Percentiles rank a stretch among this genome's conserved stretches.
Conservation (phyloP, 331 rosid genomes). For the Cydonia oblonga region DNA sequence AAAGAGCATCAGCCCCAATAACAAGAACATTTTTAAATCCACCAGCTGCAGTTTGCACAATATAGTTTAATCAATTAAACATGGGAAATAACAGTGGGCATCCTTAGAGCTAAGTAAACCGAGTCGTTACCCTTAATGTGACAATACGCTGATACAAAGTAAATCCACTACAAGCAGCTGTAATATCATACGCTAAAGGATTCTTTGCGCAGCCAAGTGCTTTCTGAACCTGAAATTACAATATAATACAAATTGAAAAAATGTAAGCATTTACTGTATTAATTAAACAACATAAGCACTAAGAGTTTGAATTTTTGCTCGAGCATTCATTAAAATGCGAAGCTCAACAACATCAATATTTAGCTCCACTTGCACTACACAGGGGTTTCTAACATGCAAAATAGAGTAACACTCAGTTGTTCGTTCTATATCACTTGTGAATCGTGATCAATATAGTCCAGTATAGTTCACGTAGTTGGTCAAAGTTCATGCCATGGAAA, state of each 20-base stretch:
- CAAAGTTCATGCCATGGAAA: not conserved
- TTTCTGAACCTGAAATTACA: conserved; percentile 59
- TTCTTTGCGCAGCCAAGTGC: conserved; percentile 76
- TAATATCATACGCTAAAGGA: conserved; percentile 82
- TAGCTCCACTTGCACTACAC: not conserved
- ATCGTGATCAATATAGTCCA: not conserved
- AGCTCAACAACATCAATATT: conserved; percentile 2
- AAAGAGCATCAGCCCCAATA: conserved; percentile 83
- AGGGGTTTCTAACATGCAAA: not conserved
- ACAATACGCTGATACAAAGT: conserved; percentile 74
- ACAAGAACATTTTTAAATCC: conserved; percentile 76
- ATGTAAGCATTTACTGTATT: too few species aligned
- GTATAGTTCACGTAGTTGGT: not conserved
- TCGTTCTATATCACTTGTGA: not conserved
- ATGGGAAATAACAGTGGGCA: conserved; percentile 1
- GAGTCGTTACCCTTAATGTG: conserved; percentile 73
- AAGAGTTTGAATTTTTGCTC: too few species aligned
- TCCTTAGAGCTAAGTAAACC: conserved; percentile 14
- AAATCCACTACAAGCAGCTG: conserved; percentile 96
- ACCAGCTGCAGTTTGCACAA: conserved; percentile 47
- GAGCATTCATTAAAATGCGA: not conserved
- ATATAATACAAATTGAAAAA: not conserved
- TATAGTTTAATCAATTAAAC: not conserved
- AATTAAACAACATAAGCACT: too few species aligned
- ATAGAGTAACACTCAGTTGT: not conserved